A percentile compares a stretch with the other conserved stretches of the same genome.
phyloP scores from a whole-genome alignment of 192 early-diverging fungal species.

The Helicostylum pulchrum region DNA sequence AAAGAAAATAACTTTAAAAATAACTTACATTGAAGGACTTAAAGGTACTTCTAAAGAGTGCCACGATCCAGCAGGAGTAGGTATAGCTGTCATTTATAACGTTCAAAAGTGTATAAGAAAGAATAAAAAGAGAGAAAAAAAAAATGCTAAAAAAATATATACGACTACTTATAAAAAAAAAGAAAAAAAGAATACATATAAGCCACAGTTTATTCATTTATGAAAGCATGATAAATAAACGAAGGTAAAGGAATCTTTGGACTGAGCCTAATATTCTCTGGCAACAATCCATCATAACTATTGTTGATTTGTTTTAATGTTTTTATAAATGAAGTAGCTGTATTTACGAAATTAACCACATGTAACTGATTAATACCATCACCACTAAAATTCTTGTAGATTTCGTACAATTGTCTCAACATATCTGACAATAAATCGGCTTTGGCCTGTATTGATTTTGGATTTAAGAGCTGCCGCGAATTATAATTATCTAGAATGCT shows the following conservation, averaged over 20 bases:
- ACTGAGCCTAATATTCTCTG: not conserved
- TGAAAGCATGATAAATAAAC: not conserved
- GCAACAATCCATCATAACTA: not conserved
- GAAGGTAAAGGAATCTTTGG: not conserved
- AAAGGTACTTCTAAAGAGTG: conserved; percentile 18
- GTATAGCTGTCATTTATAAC: conserved; percentile 17
- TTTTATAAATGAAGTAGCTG: not conserved
- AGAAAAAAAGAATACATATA: too few species aligned
- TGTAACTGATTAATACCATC: not conserved
- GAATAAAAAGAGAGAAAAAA: not conserved
- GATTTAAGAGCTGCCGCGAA: not conserved
- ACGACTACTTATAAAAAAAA: too few species aligned
- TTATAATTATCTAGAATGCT: not conserved
- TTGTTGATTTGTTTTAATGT: not conserved
- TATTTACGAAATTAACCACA: not conserved
- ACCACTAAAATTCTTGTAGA: not conserved
- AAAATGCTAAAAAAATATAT: too few species aligned
- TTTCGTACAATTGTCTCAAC: not conserved
- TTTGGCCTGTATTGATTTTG: not conserved
- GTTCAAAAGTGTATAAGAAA: not conserved
- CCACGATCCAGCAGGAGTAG: conserved; percentile 33
- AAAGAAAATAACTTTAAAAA: not conserved
- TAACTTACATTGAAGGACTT: conserved; percentile 37
- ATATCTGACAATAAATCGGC: not conserved
- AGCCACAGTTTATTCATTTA: not conserved